Evolutionary conservation across 768 basidiomycete species (phyloP).

Genomic region (Leccinum variicolor): DNA sequence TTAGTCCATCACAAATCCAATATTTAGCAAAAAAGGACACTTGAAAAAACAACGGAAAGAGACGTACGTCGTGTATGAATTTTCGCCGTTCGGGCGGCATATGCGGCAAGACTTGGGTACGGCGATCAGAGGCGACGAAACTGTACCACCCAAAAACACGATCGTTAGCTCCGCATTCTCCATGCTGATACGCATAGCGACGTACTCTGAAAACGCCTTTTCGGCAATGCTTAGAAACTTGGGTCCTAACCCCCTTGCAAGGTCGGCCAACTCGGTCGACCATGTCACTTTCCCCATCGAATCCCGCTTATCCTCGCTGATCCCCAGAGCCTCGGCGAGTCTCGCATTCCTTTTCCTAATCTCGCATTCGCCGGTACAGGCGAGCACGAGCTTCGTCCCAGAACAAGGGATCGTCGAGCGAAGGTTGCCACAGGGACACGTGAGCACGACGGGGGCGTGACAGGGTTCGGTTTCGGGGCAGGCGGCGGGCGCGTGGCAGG

Average conservation of each 20-base stretch:
- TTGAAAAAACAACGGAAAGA: neutral
- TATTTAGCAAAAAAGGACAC: neutral
- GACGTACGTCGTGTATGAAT: constrained; percentile 74
- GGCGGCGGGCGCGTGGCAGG: constrained; percentile 85
- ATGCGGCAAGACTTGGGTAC: constrained; percentile 69
- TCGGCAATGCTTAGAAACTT: constrained; percentile 76
- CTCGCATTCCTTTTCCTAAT: constrained; percentile 84
- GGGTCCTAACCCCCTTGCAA: constrained; percentile 45
- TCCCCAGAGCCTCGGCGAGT: constrained; percentile 90
- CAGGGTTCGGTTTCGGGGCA: constrained; percentile 85
- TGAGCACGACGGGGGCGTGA: constrained; percentile 56
- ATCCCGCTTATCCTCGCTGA: constrained; percentile 52
- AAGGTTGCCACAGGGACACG: constrained; percentile 83
- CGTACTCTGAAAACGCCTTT: constrained; percentile 77
- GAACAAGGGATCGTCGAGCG: constrained; percentile 75
- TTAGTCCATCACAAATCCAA: neutral
- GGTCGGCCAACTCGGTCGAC: constrained; percentile 56
- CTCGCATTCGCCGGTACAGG: constrained; percentile 82
- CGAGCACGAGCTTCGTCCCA: constrained; percentile 39
- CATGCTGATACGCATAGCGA: too few species aligned
- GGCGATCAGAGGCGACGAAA: constrained; percentile 67
- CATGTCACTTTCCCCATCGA: constrained; percentile 46
- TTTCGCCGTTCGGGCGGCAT: constrained; percentile 79
- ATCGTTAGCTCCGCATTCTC: neutral
- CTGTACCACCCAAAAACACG: constrained; percentile 30